These are phyloP conservation scores for Streptanthus diversifolius DNA, from an alignment of 345 rosid species.

Conservation along the genomic window DNA sequence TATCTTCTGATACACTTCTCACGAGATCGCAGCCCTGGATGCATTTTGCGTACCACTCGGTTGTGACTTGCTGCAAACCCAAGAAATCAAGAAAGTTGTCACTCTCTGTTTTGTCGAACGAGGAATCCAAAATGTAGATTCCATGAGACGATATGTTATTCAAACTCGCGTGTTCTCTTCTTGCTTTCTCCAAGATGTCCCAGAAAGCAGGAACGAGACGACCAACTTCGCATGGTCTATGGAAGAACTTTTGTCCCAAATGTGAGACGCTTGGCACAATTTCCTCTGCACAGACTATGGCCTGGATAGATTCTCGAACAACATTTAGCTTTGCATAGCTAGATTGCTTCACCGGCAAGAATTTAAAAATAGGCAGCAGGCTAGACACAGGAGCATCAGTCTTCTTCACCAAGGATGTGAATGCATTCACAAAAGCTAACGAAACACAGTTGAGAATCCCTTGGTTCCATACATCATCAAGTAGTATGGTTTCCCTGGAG, in stretches of 20 bases:
- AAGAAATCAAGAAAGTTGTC: conserved; percentile 49
- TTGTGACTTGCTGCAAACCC: conserved; percentile 41
- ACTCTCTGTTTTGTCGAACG: conserved; percentile 43
- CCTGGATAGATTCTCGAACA: conserved; percentile 44
- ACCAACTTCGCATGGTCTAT: conserved; percentile 54
- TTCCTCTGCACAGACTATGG: conserved; percentile 38
- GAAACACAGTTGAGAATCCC: conserved; percentile 69
- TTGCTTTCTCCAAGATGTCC: conserved; percentile 54
- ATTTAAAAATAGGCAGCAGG: conserved; percentile 47
- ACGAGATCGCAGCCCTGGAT: conserved; percentile 54
- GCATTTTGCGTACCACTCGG: conserved; percentile 65
- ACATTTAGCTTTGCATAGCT: conserved; percentile 35
- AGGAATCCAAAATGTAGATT: conserved; percentile 38
- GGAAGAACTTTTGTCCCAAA: conserved; percentile 53
- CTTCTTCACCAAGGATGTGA: conserved; percentile 51
- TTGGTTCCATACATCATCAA: conserved; percentile 68
- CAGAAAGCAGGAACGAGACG: conserved; percentile 57
- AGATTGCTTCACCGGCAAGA: conserved; percentile 55
- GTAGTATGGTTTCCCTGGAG: conserved; percentile 61
- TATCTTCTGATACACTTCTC: conserved; percentile 43
- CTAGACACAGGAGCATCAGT: conserved; percentile 49
- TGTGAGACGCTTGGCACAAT: conserved; percentile 59
- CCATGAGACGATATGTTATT: conserved; percentile 63
- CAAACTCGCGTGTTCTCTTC: conserved; percentile 44
- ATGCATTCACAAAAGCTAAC: conserved; percentile 55